These are phyloP conservation scores for Dictyostelium firmibasis DNA, from an alignment of 78 protist genomes.

Conservation along the genomic window DNA sequence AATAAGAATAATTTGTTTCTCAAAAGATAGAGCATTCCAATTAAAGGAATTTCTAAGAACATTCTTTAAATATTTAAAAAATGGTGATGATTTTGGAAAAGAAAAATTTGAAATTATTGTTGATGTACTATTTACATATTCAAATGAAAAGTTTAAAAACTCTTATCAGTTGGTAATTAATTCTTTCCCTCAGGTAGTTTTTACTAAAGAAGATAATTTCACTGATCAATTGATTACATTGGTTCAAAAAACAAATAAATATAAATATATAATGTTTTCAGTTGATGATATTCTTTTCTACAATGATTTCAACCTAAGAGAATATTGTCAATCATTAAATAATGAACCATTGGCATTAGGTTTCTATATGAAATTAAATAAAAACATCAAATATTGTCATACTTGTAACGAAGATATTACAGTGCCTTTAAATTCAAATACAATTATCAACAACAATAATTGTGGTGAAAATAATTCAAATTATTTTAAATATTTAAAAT, in stretches of 20 bases:
- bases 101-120: background rate
- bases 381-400: conserved; percentile 51
- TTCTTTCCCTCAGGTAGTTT: background rate
- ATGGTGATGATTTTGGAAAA: background rate
- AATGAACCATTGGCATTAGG: conserved; percentile 15
- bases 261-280: conserved; percentile 14
- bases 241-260: background rate
- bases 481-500: background rate
- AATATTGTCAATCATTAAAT: background rate
- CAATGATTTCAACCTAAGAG: background rate
- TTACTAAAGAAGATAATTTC: conserved; percentile 51
- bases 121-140: conserved; percentile 35
- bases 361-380: conserved; percentile 33
- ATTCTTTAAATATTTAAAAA: conserved; percentile 7
- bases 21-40: conserved; percentile 77
- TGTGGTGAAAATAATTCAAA: too few species aligned
- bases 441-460: background rate
- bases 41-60: conserved; percentile 35
- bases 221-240: background rate
- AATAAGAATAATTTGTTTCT: conserved; percentile 33
- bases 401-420: conserved; percentile 24
- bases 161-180: background rate
- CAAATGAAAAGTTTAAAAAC: conserved; percentile 17
- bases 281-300: conserved; percentile 70
- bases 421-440: background rate